phyloP scores from a whole-genome alignment of 257 asterid species.

The Knoxia roxburghii region DNA sequence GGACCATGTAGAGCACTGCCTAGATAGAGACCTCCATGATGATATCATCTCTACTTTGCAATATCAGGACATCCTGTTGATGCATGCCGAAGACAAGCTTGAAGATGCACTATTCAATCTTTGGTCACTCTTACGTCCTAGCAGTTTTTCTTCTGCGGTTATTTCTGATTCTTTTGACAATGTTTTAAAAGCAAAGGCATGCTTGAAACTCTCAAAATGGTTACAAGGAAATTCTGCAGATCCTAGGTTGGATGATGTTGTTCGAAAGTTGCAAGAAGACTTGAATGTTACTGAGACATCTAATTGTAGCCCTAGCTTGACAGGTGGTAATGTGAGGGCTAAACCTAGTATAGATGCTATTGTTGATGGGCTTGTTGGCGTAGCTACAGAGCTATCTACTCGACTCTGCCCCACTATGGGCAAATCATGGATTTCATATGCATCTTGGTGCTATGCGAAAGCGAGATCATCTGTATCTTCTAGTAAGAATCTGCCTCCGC shows the following conservation, averaged over 20 bases:
- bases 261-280: slow-evolving; percentile 55
- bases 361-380: slow-evolving; percentile 73
- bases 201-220: slow-evolving; percentile 93
- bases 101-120: slow-evolving; percentile 64
- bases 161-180: slow-evolving; percentile 43
- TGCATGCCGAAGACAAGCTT: slow-evolving; percentile 66
- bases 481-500: slow-evolving; percentile 32
- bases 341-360: slow-evolving; percentile 33
- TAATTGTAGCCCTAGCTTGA: slow-evolving; percentile 30
- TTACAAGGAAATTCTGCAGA: slow-evolving; percentile 37
- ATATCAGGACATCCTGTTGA: slow-evolving; percentile 63
- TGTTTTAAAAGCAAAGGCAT: slow-evolving; percentile 81
- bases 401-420: slow-evolving; percentile 89
- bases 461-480: slow-evolving; percentile 58
- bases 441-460: slow-evolving; percentile 87
- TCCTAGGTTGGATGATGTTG: slow-evolving; percentile 42
- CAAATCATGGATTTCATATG: slow-evolving; percentile 91
- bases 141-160: slow-evolving; percentile 46
- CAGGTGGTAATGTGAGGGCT: slow-evolving; percentile 31
- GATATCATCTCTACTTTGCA: slow-evolving; percentile 52
- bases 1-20: slow-evolving; percentile 46
- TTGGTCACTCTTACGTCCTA: slow-evolving; percentile 74
- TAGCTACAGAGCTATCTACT: slow-evolving; percentile 64
- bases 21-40: slow-evolving; percentile 46
- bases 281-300: slow-evolving; percentile 40